phyloP scores from a whole-genome alignment of 208 protist genomes.

The Crithidia acanthocephali region DNA sequence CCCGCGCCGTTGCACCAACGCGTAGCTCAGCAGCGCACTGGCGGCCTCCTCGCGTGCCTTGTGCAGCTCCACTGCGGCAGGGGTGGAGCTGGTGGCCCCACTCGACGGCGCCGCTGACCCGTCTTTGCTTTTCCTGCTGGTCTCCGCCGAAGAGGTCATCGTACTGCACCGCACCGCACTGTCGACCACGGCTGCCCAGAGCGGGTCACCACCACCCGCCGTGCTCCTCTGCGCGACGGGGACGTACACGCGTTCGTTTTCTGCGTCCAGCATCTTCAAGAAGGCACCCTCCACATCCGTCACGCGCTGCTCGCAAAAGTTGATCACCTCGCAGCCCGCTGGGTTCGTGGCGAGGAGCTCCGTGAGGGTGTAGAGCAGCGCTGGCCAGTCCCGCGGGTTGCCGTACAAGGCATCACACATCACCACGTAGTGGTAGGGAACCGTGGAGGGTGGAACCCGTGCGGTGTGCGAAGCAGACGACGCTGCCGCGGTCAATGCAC shows the following conservation, averaged over 20 bases:
- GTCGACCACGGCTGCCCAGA: slow-evolving; percentile 19
- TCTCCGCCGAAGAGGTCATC: not conserved
- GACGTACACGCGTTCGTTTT: slow-evolving; percentile 50
- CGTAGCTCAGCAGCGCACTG: slow-evolving; percentile 23
- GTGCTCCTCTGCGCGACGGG: slow-evolving; percentile 6
- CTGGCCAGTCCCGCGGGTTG: slow-evolving; percentile 85
- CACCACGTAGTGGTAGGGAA: slow-evolving; percentile 56
- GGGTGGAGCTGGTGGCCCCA: slow-evolving; percentile 1
- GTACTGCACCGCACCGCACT: slow-evolving; percentile 9
- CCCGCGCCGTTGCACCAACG: slow-evolving; percentile 47
- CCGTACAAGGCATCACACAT: slow-evolving; percentile 92
- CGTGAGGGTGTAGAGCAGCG: slow-evolving; percentile 82
- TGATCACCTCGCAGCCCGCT: slow-evolving; percentile 64
- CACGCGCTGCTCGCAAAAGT: slow-evolving; percentile 93
- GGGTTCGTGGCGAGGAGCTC: slow-evolving; percentile 70
- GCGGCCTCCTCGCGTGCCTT: slow-evolving; percentile 24
- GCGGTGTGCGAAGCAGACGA: not conserved
- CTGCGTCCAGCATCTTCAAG: slow-evolving; percentile 52
- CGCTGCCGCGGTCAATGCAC: slow-evolving; percentile 16
- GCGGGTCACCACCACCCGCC: slow-evolving; percentile 19
- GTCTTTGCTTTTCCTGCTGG: not conserved
- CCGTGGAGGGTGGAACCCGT: not conserved
- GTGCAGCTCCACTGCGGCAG: slow-evolving; percentile 14
- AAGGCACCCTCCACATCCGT: slow-evolving; percentile 82
- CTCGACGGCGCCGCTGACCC: not conserved